Base-by-base conservation (phyloP, 345 rosid species). In the Heritiera fomes region DNA sequence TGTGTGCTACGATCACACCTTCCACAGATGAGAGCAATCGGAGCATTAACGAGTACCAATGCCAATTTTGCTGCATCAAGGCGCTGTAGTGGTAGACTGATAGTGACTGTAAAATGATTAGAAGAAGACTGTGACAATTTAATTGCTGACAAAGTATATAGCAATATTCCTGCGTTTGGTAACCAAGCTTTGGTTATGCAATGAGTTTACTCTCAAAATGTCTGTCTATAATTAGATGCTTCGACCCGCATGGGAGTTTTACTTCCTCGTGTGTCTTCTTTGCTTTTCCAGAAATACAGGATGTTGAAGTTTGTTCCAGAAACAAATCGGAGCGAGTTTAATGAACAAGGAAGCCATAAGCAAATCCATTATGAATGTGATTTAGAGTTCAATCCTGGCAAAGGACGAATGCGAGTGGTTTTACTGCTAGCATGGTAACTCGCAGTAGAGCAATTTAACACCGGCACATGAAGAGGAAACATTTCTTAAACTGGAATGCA, bases 51-150 rank as follows among this genome's bases (percentile, higher is more conserved):
- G 94, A 93, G 75, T 93, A 93, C 84, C 89, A 89, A 81, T 91
- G 98, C 84, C 98, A 97, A 11, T 84, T 90, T 78, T 93, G 98
- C 93, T 87, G 93, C 88, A 67, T 88, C 66, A 93, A 91, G 89
- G 90, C 87, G 3, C 2, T 1, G 84, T 88, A 84, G 83, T 84
- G 85, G 83, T 85, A 86, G 86, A 34, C 38, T 86, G 87, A 84
- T 23, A 38, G 78, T 55, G 61, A 45, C 59, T 30, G 38, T 3
- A 8, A 69, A 55, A n/a, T 20, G 62, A 30, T 46, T 45, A 64
- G 10, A 63, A 55, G 20, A 11, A 68, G 75, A 71, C 30, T 53
- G 61, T 14, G 50, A 60, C 63, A 75, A 13, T 46, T 75, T 47
- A 23, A 73, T 64, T 49, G 80, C 80, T 79, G 75, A 79, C 80